Percentiles rank a stretch among this genome's conserved stretches.
Conservation (phyloP, 78 protist genomes). For the Dictyostelium firmibasis region DNA sequence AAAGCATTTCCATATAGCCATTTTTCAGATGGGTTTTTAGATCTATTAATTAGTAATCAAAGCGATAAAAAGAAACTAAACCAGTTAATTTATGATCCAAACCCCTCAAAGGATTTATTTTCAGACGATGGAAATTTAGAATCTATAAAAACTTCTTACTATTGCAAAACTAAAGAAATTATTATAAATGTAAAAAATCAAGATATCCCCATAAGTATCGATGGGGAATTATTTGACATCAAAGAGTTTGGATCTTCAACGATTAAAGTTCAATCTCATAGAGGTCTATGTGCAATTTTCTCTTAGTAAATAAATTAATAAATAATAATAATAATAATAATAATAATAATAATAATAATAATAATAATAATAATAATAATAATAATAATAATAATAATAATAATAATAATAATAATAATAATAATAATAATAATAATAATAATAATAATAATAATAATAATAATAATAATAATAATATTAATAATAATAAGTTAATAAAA, state of each 20-base stretch:
- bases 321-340: not conserved
- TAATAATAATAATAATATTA: too few relatives aligned
- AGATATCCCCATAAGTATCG: conserved; percentile 35
- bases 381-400: too few relatives aligned
- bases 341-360: not conserved
- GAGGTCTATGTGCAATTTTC: conserved; percentile 27
- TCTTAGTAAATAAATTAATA: not conserved
- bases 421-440: too few relatives aligned
- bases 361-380: too few relatives aligned
- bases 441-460: too few relatives aligned
- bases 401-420: too few relatives aligned
- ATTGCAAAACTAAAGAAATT: conserved; percentile 50
- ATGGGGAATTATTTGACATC: conserved; percentile 27
- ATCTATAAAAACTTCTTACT: not conserved
- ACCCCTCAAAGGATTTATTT: not conserved
- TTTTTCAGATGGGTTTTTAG: conserved; percentile 59
- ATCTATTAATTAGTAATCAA: conserved; percentile 16
- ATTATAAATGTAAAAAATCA: conserved; percentile 7
- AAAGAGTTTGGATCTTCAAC: conserved; percentile 28
- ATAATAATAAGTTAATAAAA: too few relatives aligned
- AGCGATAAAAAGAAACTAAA: conserved; percentile 30
- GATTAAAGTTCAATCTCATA: conserved; percentile 37
- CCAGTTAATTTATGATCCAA: not conserved
- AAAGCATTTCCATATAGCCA: conserved; percentile 42
- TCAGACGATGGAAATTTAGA: not conserved